Conservation (phyloP, 768 basidiomycete species). For the Clitopilus hobsonii region DNA sequence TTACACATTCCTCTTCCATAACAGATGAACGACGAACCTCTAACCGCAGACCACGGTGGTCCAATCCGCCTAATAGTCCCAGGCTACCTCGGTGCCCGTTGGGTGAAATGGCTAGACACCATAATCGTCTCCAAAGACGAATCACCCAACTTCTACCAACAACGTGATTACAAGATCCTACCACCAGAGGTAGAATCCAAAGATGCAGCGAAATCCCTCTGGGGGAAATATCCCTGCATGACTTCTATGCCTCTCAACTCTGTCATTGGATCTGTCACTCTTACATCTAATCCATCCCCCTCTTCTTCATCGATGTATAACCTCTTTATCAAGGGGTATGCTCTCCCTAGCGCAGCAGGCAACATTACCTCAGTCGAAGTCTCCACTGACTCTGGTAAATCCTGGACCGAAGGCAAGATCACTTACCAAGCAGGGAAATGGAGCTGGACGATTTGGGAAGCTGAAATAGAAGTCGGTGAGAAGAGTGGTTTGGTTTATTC, state of each 20-base stretch:
- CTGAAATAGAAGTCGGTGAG: slow-evolving; percentile 29
- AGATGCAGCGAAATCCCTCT: slow-evolving; percentile 37
- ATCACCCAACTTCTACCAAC: slow-evolving; percentile 68
- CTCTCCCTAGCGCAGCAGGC: slow-evolving; percentile 39
- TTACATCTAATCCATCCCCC: slow-evolving; percentile 23
- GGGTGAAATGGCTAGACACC: slow-evolving; percentile 74
- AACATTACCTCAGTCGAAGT: slow-evolving; percentile 48
- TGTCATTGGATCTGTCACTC: slow-evolving; percentile 41
- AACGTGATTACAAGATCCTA: slow-evolving; percentile 65
- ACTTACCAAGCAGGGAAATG: slow-evolving; percentile 60
- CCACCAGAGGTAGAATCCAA: slow-evolving; percentile 48
- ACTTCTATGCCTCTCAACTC: slow-evolving; percentile 59
- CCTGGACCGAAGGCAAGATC: slow-evolving; percentile 47
- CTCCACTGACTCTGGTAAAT: slow-evolving; percentile 43
- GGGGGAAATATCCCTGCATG: slow-evolving; percentile 56
- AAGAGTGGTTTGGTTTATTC: slow-evolving; percentile 36
- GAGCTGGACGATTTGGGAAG: slow-evolving; percentile 77
- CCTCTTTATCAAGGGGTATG: slow-evolving; percentile 52
- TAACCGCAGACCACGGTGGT: slow-evolving; percentile 59
- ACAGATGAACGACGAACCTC: slow-evolving; percentile 61
- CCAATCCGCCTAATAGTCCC: slow-evolving; percentile 68
- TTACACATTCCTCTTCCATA: background rate
- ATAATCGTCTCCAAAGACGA: slow-evolving; percentile 50
- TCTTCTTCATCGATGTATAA: slow-evolving; percentile 17
- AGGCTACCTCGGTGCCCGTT: slow-evolving; percentile 63